Base-by-base conservation (phyloP, 2,329 filamentous ascomycete genomes). In the Monilinia fructicola region DNA sequence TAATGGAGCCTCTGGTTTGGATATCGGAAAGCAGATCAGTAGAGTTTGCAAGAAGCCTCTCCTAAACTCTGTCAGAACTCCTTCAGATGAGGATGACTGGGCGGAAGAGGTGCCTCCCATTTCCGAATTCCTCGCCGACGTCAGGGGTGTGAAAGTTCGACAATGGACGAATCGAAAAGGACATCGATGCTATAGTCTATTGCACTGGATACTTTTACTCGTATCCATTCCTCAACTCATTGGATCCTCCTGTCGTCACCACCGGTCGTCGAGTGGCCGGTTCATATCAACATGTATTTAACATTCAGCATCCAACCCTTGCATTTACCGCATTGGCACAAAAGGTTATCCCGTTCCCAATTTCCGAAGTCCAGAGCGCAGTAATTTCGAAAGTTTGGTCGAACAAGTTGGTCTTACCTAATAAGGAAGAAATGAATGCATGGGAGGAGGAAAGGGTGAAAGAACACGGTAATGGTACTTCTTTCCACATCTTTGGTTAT, bases 181-280 rank as follows among this genome's bases (percentile, higher is more conserved):
- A 87, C 44, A 78, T 98, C 66, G 93, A 97, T 73, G 84, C 86
- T 1, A 80, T 97, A 7, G 76, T 98, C 38, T 97, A 94, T 77
- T 93, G 91, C 76, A 97, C 94, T 0, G 94, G 94, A 0, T 98
- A 96, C 74, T 85, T 96, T 66, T 97, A 91, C 78, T 88, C 89
- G 6, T 90, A 90, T 67, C 92, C 93, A 0, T 97, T 97, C 74
- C 76, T 89, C 5, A 75, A 76, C 16, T 75, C 78, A 2, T 71
- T 85, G 5, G 73, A 79, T 18, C 78, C 87, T 0, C 81, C 85
- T 0, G 75, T 92, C 2, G 82, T 93, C 65, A 87, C 85, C 0
- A 84, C 87, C 65, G 93, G 93, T 0, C 84, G 83, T 44, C 84
- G 90, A 38, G 87, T 93, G 0, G 81, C 88, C 68, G 87, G 89